Conservation (phyloP, 2,329 filamentous ascomycete species). For the Trichophyton verrucosum region DNA sequence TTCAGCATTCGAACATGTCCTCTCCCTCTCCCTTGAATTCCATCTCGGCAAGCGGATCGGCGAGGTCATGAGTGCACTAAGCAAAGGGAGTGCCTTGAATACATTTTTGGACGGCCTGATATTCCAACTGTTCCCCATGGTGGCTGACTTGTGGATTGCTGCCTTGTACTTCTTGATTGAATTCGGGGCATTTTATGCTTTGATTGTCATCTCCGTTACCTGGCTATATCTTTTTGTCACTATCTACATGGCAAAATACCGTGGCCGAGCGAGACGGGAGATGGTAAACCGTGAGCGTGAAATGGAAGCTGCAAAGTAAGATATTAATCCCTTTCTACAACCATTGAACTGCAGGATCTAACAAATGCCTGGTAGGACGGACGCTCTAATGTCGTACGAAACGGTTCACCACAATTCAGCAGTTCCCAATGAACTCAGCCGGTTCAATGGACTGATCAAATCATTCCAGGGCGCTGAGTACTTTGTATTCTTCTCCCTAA, state of each 20-base stretch:
- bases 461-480: conserved; percentile 48
- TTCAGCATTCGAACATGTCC: conserved; percentile 39
- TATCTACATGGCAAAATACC: conserved; percentile 40
- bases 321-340: neutral
- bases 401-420: conserved; percentile 56
- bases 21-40: conserved; percentile 39
- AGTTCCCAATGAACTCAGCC: conserved; percentile 45
- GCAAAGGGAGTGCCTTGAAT: conserved; percentile 38
- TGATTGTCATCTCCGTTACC: conserved; percentile 44
- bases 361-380: conserved; percentile 22
- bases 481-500: conserved; percentile 44
- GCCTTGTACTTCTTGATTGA: conserved; percentile 48
- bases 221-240: conserved; percentile 41
- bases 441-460: conserved; percentile 44
- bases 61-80: conserved; percentile 40
- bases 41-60: conserved; percentile 42
- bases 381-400: conserved; percentile 40
- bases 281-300: conserved; percentile 36
- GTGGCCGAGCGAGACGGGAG: conserved; percentile 33
- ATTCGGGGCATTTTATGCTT: conserved; percentile 51
- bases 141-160: conserved; percentile 49
- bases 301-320: conserved; percentile 38
- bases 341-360: neutral
- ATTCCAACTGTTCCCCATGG: conserved; percentile 47
- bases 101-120: conserved; percentile 46